These are phyloP conservation scores for Angomonas ambiguus DNA, from an alignment of 208 protist species.

Conservation along the genomic window DNA sequence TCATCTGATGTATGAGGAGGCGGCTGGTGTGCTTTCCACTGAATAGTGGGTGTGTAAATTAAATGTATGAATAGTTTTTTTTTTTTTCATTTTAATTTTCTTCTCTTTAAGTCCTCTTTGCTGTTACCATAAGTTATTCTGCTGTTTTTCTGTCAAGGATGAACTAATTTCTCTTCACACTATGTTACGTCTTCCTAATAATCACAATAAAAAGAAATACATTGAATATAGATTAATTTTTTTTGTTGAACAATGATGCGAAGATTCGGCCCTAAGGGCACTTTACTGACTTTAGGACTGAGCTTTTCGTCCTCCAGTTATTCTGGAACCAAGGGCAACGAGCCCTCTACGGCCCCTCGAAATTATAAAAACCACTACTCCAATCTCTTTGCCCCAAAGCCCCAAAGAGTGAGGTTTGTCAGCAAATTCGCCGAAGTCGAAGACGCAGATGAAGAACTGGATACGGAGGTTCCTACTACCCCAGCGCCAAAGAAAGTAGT, in stretches of 20 bases:
- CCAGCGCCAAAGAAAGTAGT: neutral
- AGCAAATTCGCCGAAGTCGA: constrained; percentile 36
- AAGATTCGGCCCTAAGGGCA: neutral
- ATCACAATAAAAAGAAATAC: neutral
- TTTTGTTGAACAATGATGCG: neutral
- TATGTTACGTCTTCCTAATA: constrained; percentile 12
- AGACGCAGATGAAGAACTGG: neutral
- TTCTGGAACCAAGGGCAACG: constrained; percentile 11
- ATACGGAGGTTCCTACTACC: neutral
- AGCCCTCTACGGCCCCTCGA: constrained; percentile 19
- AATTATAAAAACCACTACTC: constrained; percentile 63
- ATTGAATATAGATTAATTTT: too few species aligned
- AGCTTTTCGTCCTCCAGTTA: neutral
- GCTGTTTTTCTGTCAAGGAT: neutral
- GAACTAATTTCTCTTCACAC: too few species aligned
- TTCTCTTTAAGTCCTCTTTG: neutral
- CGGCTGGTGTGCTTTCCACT: constrained; percentile 67
- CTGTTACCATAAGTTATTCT: constrained; percentile 2
- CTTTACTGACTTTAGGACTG: neutral
- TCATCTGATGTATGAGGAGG: constrained; percentile 73
- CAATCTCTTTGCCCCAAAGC: constrained; percentile 37
- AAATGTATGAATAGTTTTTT: neutral
- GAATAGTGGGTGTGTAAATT: constrained; percentile 37
- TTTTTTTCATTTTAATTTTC: constrained; percentile 1
- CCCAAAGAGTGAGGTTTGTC: constrained; percentile 46